Conservation (phyloP, 495 filamentous ascomycete species). For the Ascodesmis nigricans region DNA sequence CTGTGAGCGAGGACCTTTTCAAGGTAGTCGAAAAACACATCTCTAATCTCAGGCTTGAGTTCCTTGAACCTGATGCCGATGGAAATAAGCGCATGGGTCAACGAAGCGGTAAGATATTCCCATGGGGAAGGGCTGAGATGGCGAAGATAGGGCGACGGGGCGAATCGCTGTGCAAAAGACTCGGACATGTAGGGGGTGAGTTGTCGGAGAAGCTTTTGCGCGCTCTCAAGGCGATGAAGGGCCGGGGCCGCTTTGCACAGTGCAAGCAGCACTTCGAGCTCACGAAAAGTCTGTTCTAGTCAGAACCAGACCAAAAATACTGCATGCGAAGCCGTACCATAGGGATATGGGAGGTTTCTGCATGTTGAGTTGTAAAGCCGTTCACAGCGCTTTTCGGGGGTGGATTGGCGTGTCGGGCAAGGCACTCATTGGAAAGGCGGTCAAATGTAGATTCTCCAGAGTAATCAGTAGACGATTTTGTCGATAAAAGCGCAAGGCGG, state of each 20-base stretch:
- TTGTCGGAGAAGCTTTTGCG: slow-evolving; percentile 48
- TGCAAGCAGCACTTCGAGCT: slow-evolving; percentile 73
- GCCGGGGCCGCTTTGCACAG: slow-evolving; percentile 68
- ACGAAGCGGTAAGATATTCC: slow-evolving; percentile 58
- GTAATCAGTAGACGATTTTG: slow-evolving; percentile 9
- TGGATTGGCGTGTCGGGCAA: slow-evolving; percentile 10
- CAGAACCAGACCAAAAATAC: slow-evolving; percentile 11
- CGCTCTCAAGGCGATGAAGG: slow-evolving; percentile 41
- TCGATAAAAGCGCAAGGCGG: slow-evolving; percentile 17
- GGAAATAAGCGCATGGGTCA: slow-evolving; percentile 56
- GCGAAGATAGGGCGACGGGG: slow-evolving; percentile 57
- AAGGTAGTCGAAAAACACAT: slow-evolving; percentile 44
- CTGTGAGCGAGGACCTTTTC: slow-evolving; percentile 36
- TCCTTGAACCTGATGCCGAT: slow-evolving; percentile 46
- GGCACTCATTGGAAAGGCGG: slow-evolving; percentile 15
- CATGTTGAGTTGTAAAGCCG: slow-evolving; percentile 24
- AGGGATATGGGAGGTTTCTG: slow-evolving; percentile 28
- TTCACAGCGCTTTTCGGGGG: slow-evolving; percentile 24
- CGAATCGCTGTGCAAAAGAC: slow-evolving; percentile 53
- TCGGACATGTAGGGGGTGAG: slow-evolving; percentile 66
- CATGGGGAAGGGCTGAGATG: slow-evolving; percentile 72
- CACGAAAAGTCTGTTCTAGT: slow-evolving; percentile 37
- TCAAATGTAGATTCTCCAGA: slow-evolving; percentile 10
- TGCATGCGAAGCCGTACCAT: slow-evolving; percentile 27
- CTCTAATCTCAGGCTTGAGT: slow-evolving; percentile 37